Base-by-base conservation (phyloP, 2,329 filamentous ascomycete genomes). In the Knoxdaviesia proteae region DNA sequence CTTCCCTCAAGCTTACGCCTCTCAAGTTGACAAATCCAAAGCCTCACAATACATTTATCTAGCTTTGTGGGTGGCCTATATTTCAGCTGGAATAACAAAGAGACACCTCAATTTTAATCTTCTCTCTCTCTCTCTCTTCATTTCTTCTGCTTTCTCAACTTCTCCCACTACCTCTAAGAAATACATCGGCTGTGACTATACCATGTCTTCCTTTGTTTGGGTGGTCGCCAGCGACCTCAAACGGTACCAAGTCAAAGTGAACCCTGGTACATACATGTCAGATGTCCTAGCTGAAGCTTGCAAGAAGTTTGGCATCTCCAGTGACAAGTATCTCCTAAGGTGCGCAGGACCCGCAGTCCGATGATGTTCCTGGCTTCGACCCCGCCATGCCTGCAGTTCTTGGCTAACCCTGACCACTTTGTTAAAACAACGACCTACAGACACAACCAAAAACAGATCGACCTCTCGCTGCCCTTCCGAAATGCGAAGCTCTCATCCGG, bases 231-330 rank as follows among this genome's bases (percentile, higher is more conserved):
- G 80, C 36, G 77, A 83, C 51, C 71, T 87, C 51, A 77, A 81
- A 50, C 74, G 84, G 52, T 73, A 77, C 41, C 81, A 74, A 37
- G 68, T 98, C 59, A 93, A 93, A 60, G 87, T 90, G 44, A 80
- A 70, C 0, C 84, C 86, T 0, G 70, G 71, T 44, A 94, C 79
- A 48, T 80, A 84, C 52, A 64, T 98, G 51, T 80, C 80, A 45
- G 87, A 94, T 55, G 72, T 98, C 2, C 68, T 94, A 11, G 74
- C 84, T 47, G 81, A 96, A 59, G 88, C 88, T 39, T 96, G 88
- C 58, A 67, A 68, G 50, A 93, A 88, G 63, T 72, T 94, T 50
- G 77, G 76, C 46, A 61, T 88, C 33, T 66, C 76, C 46, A 66
- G 79, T 33, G 77, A 78, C 49, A 79, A 80, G 48, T 90, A 82